Percentiles rank a stretch among this genome's conserved stretches.
These are phyloP conservation scores for Saccharomycopsis guyanensis DNA, from an alignment of 805 yeast species.

Conservation along the genomic window DNA sequence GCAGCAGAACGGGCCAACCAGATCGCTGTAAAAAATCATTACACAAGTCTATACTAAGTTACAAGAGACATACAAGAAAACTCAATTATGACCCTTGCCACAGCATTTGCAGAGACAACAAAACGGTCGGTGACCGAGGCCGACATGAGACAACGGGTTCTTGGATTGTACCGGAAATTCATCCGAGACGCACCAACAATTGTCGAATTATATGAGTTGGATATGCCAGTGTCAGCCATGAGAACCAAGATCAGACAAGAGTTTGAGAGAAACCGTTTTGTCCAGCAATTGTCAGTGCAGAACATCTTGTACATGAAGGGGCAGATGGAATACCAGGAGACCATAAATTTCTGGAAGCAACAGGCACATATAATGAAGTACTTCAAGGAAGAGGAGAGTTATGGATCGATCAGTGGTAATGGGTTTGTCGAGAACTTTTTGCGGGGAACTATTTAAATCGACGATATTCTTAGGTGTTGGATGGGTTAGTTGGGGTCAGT, in stretches of 20 bases:
- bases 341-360: constrained; percentile 87
- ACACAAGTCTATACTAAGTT: too few relatives aligned
- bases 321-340: constrained; percentile 85
- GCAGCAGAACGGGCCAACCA: neutral
- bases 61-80: too few relatives aligned
- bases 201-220: constrained; percentile 61
- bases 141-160: constrained; percentile 57
- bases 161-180: constrained; percentile 66
- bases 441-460: constrained; percentile 35
- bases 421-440: constrained; percentile 68
- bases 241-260: constrained; percentile 84
- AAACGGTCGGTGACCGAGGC: constrained; percentile 52
- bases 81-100: constrained; percentile 52
- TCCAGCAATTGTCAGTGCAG: constrained; percentile 53
- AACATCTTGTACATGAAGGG: constrained; percentile 74
- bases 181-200: constrained; percentile 53
- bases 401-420: constrained; percentile 48
- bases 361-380: constrained; percentile 76
- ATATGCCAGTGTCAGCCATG: constrained; percentile 69
- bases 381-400: constrained; percentile 58
- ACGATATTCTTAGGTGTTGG: too few relatives aligned
- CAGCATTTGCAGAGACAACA: constrained; percentile 80
- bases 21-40: neutral
- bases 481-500: too few relatives aligned
- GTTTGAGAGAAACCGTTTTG: constrained; percentile 78